Percentiles rank a stretch among this genome's conserved stretches.
These are phyloP conservation scores for Gossypium ekmanianum DNA, from an alignment of 345 rosid species.

Conservation along the genomic window DNA sequence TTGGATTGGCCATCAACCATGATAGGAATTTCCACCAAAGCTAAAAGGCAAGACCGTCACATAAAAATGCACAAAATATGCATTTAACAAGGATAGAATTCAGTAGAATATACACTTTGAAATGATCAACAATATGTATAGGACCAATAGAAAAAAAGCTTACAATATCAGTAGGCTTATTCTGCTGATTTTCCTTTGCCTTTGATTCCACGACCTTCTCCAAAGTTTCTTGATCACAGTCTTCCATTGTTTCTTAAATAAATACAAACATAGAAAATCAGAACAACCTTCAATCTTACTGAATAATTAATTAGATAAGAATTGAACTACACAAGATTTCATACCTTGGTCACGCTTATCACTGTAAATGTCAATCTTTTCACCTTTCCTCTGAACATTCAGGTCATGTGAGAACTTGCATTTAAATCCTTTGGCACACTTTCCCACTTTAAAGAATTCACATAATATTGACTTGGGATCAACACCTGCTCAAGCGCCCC, in stretches of 20 bases:
- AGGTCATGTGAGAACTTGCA: too few relatives aligned
- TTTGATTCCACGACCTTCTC: constrained; percentile 68
- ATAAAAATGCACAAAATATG: background rate
- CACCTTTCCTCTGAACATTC: too few relatives aligned
- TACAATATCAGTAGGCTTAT: constrained; percentile 69
- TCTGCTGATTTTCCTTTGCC: constrained; percentile 47
- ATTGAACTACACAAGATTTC: background rate
- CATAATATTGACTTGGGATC: too few relatives aligned
- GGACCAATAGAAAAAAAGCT: constrained; percentile 15
- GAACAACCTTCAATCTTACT: background rate
- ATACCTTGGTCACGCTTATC: constrained; percentile 54
- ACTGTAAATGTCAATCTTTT: constrained; percentile 60
- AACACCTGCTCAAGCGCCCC: background rate
- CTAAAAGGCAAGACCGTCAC: too few relatives aligned
- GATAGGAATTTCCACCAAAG: too few relatives aligned
- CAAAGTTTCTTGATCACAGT: constrained; percentile 71
- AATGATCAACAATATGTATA: background rate
- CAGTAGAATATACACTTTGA: background rate
- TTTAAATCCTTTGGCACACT: too few relatives aligned
- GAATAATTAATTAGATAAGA: background rate
- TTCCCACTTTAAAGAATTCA: too few relatives aligned
- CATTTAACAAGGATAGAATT: background rate
- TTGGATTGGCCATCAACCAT: too few relatives aligned
- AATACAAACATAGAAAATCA: constrained; percentile 7
- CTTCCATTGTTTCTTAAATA: constrained; percentile 50